These are phyloP conservation scores for Kodamaea leandrae DNA, from an alignment of 805 yeast species.

Conservation along the genomic window DNA sequence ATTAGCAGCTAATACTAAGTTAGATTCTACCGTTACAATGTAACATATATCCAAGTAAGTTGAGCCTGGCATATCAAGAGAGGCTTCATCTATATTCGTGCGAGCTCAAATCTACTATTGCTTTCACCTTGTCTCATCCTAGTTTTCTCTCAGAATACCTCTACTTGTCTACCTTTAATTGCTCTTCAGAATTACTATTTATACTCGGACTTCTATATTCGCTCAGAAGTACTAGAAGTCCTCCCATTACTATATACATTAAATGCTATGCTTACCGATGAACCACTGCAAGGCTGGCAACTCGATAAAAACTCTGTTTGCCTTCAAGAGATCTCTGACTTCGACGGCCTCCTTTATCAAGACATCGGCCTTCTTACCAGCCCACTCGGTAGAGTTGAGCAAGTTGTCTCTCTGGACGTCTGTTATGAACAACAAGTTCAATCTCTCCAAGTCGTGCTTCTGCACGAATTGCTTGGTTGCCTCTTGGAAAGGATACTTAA, in stretches of 20 bases:
- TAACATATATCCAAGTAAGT: no score
- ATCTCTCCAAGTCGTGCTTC: constrained; percentile 47
- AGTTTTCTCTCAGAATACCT: no score
- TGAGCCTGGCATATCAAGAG: no score
- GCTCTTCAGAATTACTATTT: no score
- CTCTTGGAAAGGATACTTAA: constrained; percentile 37
- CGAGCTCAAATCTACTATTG: no score
- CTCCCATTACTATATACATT: constrained; percentile 15
- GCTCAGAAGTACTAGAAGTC: no score
- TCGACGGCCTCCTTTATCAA: constrained; percentile 74
- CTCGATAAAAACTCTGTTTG: constrained; percentile 74
- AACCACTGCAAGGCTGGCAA: constrained; percentile 65
- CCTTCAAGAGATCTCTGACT: constrained; percentile 79
- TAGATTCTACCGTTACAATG: no score
- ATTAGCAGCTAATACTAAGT: no score
- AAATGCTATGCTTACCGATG: constrained; percentile 25
- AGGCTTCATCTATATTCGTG: no score
- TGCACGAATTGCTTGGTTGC: constrained; percentile 51
- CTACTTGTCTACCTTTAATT: no score
- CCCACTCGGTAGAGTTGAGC: constrained; percentile 52
- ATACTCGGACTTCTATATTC: no score
- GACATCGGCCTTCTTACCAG: constrained; percentile 57
- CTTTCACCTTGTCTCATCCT: no score
- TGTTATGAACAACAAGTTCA: constrained; percentile 67
- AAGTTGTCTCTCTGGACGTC: constrained; percentile 59